phyloP scores from a whole-genome alignment of 2,329 filamentous ascomycete genomes.

The Cercospora nicotianae region DNA sequence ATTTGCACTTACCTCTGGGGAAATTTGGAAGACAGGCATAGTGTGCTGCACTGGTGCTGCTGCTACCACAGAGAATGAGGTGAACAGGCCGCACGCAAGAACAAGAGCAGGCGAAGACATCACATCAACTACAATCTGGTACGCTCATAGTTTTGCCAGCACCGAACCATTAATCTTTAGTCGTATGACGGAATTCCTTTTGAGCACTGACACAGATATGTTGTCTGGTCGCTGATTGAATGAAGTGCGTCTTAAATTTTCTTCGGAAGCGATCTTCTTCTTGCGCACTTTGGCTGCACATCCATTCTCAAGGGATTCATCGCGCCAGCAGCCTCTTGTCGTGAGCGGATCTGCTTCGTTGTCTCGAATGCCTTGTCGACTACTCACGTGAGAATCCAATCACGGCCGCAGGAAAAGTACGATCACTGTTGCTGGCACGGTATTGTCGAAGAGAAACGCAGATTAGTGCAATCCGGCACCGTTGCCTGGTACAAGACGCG shows the following conservation, averaged over 20 bases:
- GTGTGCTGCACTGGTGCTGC: background rate
- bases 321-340: background rate
- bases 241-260: background rate
- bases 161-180: background rate
- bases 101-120: background rate
- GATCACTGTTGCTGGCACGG: background rate
- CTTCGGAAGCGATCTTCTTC: background rate
- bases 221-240: background rate
- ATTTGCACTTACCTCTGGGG: background rate
- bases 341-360: background rate
- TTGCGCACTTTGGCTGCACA: background rate
- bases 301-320: background rate
- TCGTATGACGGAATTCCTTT: background rate
- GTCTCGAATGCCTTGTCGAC: background rate
- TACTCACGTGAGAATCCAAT: background rate
- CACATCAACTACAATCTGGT: background rate
- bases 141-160: background rate
- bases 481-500: background rate
- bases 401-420: background rate
- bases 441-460: background rate
- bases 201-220: background rate
- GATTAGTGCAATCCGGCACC: background rate
- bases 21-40: background rate
- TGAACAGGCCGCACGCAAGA: background rate
- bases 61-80: background rate